These are phyloP conservation scores for Talaromyces sp. DNA, from an alignment of 2,329 filamentous ascomycete genomes.

Conservation along the genomic window DNA sequence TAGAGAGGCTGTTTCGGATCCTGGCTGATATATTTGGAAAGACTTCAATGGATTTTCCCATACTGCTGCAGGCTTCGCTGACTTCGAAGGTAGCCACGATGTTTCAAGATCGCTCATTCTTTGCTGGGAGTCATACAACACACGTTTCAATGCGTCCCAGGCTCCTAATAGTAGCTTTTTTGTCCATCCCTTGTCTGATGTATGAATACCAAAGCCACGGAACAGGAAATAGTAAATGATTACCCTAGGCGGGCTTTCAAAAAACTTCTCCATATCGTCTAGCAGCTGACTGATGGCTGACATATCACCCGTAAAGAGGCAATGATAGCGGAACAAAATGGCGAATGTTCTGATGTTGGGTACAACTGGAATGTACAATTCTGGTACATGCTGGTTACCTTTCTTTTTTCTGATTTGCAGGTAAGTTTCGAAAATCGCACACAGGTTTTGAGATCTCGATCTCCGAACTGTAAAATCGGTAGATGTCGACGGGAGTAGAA, in stretches of 20 bases:
- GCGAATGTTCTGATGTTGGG: conserved; percentile 78
- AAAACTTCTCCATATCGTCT: conserved; percentile 70
- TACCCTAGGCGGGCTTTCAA: conserved; percentile 66
- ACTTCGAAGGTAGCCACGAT: background rate
- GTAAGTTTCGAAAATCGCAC: conserved; percentile 46
- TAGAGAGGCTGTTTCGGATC: background rate
- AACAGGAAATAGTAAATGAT: conserved; percentile 77
- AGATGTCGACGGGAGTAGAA: conserved; percentile 24
- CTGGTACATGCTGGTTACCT: conserved; percentile 32
- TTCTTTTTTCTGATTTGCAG: conserved; percentile 26
- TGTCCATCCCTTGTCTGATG: conserved; percentile 68
- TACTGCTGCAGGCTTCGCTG: background rate
- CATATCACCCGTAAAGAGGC: conserved; percentile 66
- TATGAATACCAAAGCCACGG: conserved; percentile 72
- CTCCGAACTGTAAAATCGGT: conserved; percentile 39
- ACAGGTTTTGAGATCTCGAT: conserved; percentile 42
- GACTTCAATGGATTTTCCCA: conserved; percentile 17
- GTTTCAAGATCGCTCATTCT: conserved; percentile 23
- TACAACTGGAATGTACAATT: conserved; percentile 65
- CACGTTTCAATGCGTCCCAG: conserved; percentile 60
- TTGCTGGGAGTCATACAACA: conserved; percentile 35
- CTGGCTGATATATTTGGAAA: background rate
- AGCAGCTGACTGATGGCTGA: conserved; percentile 67
- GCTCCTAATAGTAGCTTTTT: conserved; percentile 63
- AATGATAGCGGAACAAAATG: conserved; percentile 73